phyloP scores from a whole-genome alignment of 2,329 filamentous ascomycete genomes.

The Botrytis paeoniae region DNA sequence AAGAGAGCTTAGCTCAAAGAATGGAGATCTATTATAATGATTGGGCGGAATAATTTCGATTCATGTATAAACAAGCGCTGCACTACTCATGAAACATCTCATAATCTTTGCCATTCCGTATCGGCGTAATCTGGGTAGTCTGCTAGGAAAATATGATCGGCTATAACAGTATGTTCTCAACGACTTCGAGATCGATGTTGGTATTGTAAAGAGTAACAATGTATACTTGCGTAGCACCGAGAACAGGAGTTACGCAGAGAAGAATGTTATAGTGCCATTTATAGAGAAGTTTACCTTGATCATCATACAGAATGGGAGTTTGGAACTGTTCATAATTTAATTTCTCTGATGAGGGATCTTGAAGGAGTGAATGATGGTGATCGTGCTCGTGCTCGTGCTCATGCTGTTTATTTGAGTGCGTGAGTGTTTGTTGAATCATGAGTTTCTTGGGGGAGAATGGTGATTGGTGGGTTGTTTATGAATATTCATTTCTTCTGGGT shows the following conservation, averaged over 20 bases:
- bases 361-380: accelerated
- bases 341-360: neutral
- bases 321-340: neutral
- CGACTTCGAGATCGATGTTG: neutral
- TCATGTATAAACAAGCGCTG: no score
- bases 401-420: neutral
- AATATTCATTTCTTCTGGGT: neutral
- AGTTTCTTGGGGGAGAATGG: neutral
- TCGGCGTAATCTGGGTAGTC: no score
- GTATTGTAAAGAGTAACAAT: neutral
- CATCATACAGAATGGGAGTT: no score
- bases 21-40: neutral
- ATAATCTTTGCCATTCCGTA: no score
- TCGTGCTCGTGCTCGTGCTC: neutral
- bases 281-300: neutral
- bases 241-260: neutral
- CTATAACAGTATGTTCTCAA: neutral
- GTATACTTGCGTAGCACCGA: neutral
- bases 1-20: no score
- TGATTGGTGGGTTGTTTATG: neutral
- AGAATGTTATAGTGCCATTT: neutral
- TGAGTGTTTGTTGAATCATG: accelerated
- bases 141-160: accelerated
- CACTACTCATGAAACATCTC: no score
- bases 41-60: no score